Evolutionary conservation across 2,329 filamentous ascomycete species (phyloP), one percentile per base, ranked within the genome.

Genomic region (Pleurostoma richardsiae): DNA sequence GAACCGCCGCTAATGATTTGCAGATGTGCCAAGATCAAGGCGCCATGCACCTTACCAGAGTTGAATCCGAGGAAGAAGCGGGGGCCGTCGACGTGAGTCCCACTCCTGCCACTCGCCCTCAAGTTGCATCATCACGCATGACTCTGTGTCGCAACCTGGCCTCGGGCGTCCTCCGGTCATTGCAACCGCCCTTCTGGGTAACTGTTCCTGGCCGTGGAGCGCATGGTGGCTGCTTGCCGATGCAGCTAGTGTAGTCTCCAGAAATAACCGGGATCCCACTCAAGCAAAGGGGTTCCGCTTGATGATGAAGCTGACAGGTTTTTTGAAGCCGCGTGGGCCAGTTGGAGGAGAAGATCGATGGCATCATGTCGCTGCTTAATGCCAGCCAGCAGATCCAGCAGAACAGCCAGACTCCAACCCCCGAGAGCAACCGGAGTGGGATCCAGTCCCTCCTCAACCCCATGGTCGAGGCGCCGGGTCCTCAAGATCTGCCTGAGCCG

Each of bases 301-400:
- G 33, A 8, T n/a, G 33, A n/a, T 8, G 33, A 8, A 8, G 33
- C 33, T 36, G n/a, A 36, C 33, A 8, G 33, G 33, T 36, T 8
- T 36, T n/a, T 36, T 6, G 6, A n/a, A 69, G 66, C 5, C 60
- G 64, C 8, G 66, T 69, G 3, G 64, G 62, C 5, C 63, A 66
- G 38, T 41, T 69, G 3, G 67, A 70, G 45, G 59, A 64, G 44
- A 69, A 67, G 49, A 66, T 70, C 30, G 66, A 70, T n/a, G 64
- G 64, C 38, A 61, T 70, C 27, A 62, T 69, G 42, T 66, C 61
- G 4, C 58, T 69, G 4, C 58, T 69, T 6, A 60, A 63, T 4
- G 59, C 59, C 10, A 61, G 54, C 41, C 59, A 62, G 26, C 57
- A 59, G 36, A 52, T 56, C 8, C 55, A 55, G 31, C 50, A 51